Evolutionary conservation across 2,329 filamentous ascomycete genomes (phyloP).

Genomic region (Rutstroemia sydowiana): DNA sequence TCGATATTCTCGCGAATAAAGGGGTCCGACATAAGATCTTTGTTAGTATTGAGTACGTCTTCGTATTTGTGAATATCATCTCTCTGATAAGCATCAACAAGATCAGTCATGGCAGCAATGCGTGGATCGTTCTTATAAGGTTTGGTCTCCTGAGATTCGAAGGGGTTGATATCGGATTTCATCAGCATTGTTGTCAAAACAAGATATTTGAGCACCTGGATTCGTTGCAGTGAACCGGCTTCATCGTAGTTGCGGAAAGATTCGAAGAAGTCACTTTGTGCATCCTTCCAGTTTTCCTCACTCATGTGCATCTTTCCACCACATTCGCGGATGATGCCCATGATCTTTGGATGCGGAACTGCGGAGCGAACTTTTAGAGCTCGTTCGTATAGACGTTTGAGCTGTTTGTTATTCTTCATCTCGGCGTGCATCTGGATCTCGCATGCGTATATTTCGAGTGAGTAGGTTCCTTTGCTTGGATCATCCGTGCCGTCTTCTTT

Average conservation of each 20-base stretch:
- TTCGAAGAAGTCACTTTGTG: slow-evolving; percentile 96
- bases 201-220: slow-evolving; percentile 95
- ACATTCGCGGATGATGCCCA: slow-evolving; percentile 97
- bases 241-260: slow-evolving; percentile 99
- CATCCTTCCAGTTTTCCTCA: slow-evolving; percentile 98
- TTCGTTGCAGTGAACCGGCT: slow-evolving; percentile 89
- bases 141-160: slow-evolving; percentile 97
- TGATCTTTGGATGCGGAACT: slow-evolving; percentile 96
- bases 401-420: slow-evolving; percentile 92
- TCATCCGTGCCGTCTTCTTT: slow-evolving; percentile 81
- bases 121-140: slow-evolving; percentile 94
- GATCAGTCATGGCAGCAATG: slow-evolving; percentile 93
- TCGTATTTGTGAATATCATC: slow-evolving; percentile 93
- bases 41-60: slow-evolving; percentile 76
- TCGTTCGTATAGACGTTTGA: slow-evolving; percentile 87
- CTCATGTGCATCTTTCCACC: slow-evolving; percentile 99
- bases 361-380: slow-evolving; percentile 92
- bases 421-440: slow-evolving; percentile 99
- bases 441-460: slow-evolving; percentile 88
- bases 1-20: slow-evolving; percentile 99
- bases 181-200: slow-evolving; percentile 97
- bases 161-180: slow-evolving; percentile 97
- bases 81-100: slow-evolving; percentile 92
- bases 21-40: slow-evolving; percentile 80
- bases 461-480: slow-evolving; percentile 91